Evolutionary conservation across 306 rosid species (phyloP).

Genomic region (Quillaja saponaria): DNA sequence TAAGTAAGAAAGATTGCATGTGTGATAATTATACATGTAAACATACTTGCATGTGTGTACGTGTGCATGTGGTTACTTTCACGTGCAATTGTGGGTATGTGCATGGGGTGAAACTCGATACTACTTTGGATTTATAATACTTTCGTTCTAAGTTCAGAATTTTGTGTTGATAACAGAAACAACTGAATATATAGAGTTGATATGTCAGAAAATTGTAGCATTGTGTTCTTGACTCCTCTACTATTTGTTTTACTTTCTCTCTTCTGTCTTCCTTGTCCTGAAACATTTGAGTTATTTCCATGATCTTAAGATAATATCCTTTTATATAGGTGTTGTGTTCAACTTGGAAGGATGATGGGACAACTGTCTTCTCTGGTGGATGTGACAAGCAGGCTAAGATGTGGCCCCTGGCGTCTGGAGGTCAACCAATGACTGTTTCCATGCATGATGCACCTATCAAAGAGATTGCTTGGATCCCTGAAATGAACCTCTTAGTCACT

Average conservation of each 20-base stretch:
- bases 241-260: background rate
- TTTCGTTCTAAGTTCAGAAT: background rate
- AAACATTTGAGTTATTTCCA: background rate
- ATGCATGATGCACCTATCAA: conserved; percentile 91
- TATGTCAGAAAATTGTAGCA: background rate
- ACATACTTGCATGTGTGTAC: no score
- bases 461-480: conserved; percentile 88
- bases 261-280: background rate
- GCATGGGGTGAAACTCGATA: background rate
- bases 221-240: background rate
- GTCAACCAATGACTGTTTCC: conserved; percentile 80
- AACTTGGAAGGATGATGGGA: conserved; percentile 93
- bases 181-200: background rate
- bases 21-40: no score
- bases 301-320: conserved; percentile 3
- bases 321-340: conserved; percentile 74
- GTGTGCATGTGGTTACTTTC: no score
- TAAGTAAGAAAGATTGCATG: conserved; percentile 3
- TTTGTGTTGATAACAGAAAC: conserved; percentile 4
- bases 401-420: conserved; percentile 88
- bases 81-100: no score
- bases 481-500: conserved; percentile 73
- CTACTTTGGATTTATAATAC: conserved; percentile 2
- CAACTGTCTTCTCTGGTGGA: conserved; percentile 91
- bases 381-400: conserved; percentile 96